Evolutionary conservation across 495 filamentous ascomycete genomes (phyloP), one percentile per base, ranked within the genome.

Genomic region (Lichenothelia convexa): DNA sequence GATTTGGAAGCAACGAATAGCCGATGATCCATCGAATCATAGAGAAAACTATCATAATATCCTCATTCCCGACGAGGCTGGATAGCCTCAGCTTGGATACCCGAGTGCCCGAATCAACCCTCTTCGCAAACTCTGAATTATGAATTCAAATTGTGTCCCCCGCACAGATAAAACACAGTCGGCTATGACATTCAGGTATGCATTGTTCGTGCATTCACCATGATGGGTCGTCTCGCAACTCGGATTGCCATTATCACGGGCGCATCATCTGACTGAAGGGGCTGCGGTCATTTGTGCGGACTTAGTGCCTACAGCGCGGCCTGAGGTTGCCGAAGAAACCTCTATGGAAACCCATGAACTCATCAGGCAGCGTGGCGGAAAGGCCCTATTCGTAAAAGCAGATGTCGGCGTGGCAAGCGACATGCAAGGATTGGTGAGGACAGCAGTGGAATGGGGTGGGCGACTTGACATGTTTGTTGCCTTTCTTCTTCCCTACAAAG

Each of bases 401-500:
- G 54, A 63, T 38, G 49, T 63, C 6, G 39, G 39, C 11, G 37
- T 42, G 5, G 13, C 38, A 11, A 44, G 46, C 9, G 46, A 67
- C 8, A 53, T 71, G 32, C 48, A 64, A 39, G 38, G 33, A 4
- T 34, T 67, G 36, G 46, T 72, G 3, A 30, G 53, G 16, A 32
- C 19, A 2, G 53, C 59, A 0, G 63, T 67, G 9, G 42, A 41
- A 15, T 26, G 39, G 21, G 63, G 45, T 45, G 65, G 64, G 0
- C 37, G 68, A 34, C 33, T 72, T 5, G 67, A 72, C 50, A 52
- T 72, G 15, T 39, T 13, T 22, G 37, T 38, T 9, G 8, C 13
- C 24, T 27, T n/a, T n/a, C n/a, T n/a, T n/a, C n/a, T n/a, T n/a
- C n/a, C n/a, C n/a, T n/a, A n/a, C n/a, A n/a, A n/a, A n/a, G n/a